Evolutionary conservation across 2,329 filamentous ascomycete species (phyloP), one percentile per base, ranked within the genome.

Genomic region (Pseudogymnoascus sp.): DNA sequence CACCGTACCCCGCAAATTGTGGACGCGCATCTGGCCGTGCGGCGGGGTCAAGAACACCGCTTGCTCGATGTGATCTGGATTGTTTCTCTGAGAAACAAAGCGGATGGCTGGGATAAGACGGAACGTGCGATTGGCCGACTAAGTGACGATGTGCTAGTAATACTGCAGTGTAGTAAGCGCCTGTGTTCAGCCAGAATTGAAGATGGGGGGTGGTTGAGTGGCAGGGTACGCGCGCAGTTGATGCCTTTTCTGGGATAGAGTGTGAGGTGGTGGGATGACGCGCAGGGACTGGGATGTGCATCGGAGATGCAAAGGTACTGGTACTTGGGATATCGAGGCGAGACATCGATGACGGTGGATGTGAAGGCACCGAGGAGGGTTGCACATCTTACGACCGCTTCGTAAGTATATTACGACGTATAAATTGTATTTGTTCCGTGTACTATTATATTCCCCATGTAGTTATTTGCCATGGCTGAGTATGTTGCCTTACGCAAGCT

Each of bases 61-160:
- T 31, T 52, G 45, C 14, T 16, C 45, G 45, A 31, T 52, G 25
- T 35, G 28, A 55, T 7, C 28, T 2, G 9, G 28, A 7, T 55
- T 55, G 28, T 35, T 21, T 55, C 28, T 33, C 43, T 2, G 43
- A n/a, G 49, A 55, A 55, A 55, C 49, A 55, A 55, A 33, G 9
- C 49, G 49, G 49, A 55, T 55, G 49, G 49, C 49, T 55, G 49
- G 49, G 49, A 33, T 55, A 55, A 55, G 28, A 2, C 49, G 49
- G 49, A 14, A 14, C 49, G 28, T 55, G 49, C 28, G 49, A 55
- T 55, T 55, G 49, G 49, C 49, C 49, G 28, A 7, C 28, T 35
- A 9, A 11, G 9, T 16, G 49, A 5, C 21, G 49, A 55, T 55
- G 28, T 9, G 11, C 28, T 9, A 33, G 28, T 35, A 12, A 55